phyloP scores from a whole-genome alignment of 2,329 filamentous ascomycete species.

The Verticillium longisporum region DNA sequence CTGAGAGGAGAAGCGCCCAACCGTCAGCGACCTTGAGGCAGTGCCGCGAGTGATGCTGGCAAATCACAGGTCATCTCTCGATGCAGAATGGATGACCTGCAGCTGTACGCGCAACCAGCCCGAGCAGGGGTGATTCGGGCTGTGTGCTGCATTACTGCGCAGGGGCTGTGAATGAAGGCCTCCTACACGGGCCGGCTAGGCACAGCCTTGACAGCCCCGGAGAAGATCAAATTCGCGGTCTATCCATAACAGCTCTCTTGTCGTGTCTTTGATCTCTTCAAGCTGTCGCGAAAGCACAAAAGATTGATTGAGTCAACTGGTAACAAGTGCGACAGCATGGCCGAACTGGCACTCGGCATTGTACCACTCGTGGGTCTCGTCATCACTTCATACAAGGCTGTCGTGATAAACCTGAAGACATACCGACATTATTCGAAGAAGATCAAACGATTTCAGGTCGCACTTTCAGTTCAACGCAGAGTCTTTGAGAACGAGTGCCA shows the following conservation, averaged over 20 bases:
- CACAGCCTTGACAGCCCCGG: not conserved
- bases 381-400: conserved; percentile 3
- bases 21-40: not conserved
- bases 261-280: not conserved
- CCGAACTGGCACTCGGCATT: conserved; percentile 5
- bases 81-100: not conserved
- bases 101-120: not conserved
- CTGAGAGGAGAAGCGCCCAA: not conserved
- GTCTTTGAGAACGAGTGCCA: conserved; percentile 6
- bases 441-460: not conserved
- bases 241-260: not conserved
- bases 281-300: too few species aligned
- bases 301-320: not conserved
- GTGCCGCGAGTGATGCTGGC: not conserved
- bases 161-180: not conserved
- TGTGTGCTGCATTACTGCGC: not conserved
- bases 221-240: not conserved
- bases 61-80: not conserved
- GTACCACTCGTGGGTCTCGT: conserved; percentile 3
- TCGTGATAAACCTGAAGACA: not conserved
- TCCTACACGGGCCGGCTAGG: not conserved
- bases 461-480: not conserved
- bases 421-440: conserved; percentile 5
- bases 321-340: not conserved
- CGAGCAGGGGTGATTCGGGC: not conserved